A percentile compares a stretch with the other conserved stretches of the same genome.
phyloP scores from a whole-genome alignment of 108 stramenopile genomes.

The Skeletonema grethae region DNA sequence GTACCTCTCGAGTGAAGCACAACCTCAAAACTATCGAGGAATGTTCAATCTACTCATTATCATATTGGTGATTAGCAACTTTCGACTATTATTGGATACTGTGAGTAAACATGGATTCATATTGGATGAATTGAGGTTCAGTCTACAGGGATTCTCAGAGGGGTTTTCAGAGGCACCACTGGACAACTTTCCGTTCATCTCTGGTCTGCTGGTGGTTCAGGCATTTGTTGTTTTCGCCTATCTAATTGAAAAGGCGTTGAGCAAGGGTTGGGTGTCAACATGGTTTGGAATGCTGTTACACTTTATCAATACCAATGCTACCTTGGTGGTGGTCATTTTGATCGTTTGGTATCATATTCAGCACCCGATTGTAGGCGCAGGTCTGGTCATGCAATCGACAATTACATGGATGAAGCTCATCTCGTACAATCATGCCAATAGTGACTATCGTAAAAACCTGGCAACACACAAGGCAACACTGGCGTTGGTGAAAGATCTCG shows the following conservation, averaged over 20 bases:
- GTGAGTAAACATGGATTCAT: slow-evolving; percentile 71
- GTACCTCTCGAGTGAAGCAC: slow-evolving; percentile 62
- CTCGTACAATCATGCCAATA: slow-evolving; percentile 77
- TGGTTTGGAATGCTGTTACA: slow-evolving; percentile 67
- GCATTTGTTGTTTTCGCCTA: slow-evolving; percentile 61
- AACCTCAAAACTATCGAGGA: slow-evolving; percentile 78
- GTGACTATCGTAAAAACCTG: slow-evolving; percentile 61
- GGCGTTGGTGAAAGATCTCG: slow-evolving; percentile 68
- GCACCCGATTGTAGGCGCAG: slow-evolving; percentile 59
- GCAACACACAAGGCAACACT: slow-evolving; percentile 39
- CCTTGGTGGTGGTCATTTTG: slow-evolving; percentile 45
- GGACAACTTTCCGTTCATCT: slow-evolving; percentile 63
- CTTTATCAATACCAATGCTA: slow-evolving; percentile 61
- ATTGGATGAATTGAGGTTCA: slow-evolving; percentile 28
- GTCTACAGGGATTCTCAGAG: neutral
- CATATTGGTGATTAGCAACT: slow-evolving; percentile 75
- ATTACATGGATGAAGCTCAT: slow-evolving; percentile 85
- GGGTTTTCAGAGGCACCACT: slow-evolving; percentile 43
- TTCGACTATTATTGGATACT: slow-evolving; percentile 67
- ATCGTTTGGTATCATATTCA: slow-evolving; percentile 78
- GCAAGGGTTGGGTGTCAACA: slow-evolving; percentile 39
- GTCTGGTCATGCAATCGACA: slow-evolving; percentile 58
- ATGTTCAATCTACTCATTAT: slow-evolving; percentile 82
- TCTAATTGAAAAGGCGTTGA: slow-evolving; percentile 61
- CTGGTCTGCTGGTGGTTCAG: slow-evolving; percentile 56